Base-by-base conservation (phyloP, 441 rosid genomes). In the Populus hybrid region DNA sequence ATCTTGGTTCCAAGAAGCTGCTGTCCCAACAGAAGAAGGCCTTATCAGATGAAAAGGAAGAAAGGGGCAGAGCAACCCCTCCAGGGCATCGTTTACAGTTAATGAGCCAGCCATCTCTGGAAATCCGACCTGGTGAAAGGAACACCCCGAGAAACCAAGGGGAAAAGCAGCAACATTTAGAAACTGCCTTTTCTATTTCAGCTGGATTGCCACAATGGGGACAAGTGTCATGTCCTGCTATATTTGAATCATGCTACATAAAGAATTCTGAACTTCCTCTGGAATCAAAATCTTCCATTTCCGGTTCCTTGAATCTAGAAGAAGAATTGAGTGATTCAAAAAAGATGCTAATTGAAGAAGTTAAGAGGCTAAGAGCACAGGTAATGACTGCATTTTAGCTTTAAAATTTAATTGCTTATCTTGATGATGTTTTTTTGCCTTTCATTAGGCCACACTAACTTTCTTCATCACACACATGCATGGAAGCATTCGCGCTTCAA, bases 161-260 rank as follows among this genome's bases (percentile, higher is more conserved):
- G 11, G 80, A 82, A 78, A 81, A 76, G 23, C 78, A 65, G 71
- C 78, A 79, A 63, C 78, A 68, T 80, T 70, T 64, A 35, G 87
- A 86, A 76, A 64, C 75, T 64, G 68, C 42, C 68, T 78, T 81
- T 71, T 74, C 74, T 40, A 73, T 81, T 56, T 74, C 84, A 4
- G 71, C 69, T 63, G 83, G 65, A 72, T 77, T 83, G 81, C 88
- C 87, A 71, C 87, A 81, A 79, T 92, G 94, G 97, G 97, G 97
- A 64, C 88, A 87, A 72, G 92, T 92, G 33, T 66, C 90, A 7
- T 83, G 83, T 76, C 88, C 94, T 76, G 72, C 76, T 78, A 77
- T 70, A 36, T 88, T 88, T 80, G 81, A 85, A 73, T 74, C 83
- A 31, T 82, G 78, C 68, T 59, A 59, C 68, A 9, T 59, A 67